phyloP scores from a whole-genome alignment of 192 early-diverging fungal genomes.

The Backusella tarrabulga region DNA sequence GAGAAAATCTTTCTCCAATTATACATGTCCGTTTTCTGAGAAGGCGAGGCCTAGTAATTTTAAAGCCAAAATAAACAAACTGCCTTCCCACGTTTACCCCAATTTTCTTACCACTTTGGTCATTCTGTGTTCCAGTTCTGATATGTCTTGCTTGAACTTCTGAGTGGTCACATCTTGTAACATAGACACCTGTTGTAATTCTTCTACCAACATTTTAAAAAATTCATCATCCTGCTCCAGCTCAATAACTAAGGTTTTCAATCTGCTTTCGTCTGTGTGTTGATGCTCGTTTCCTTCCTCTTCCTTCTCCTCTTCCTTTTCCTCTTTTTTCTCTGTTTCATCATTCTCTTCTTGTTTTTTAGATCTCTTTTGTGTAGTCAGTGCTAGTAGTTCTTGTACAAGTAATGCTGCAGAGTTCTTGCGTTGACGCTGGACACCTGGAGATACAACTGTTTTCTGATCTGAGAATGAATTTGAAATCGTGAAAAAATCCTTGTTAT shows the following conservation, averaged over 20 bases:
- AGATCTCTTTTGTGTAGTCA: not conserved
- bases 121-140: conserved; percentile 27
- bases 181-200: conserved; percentile 14
- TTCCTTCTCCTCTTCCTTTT: not conserved
- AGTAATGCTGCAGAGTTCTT: not conserved
- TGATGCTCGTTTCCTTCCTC: not conserved
- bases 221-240: conserved; percentile 40
- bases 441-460: not conserved
- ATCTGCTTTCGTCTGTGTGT: not conserved
- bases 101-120: conserved; percentile 17
- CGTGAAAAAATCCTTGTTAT: conserved; percentile 13
- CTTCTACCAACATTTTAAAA: conserved; percentile 33
- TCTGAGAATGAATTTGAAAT: not conserved
- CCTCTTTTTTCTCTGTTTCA: not conserved
- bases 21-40: conserved; percentile 69
- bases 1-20: conserved; percentile 70
- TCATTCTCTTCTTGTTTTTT: not conserved
- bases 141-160: conserved; percentile 29
- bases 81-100: not conserved
- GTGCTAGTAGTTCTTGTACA: not conserved
- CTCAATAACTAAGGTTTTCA: conserved; percentile 23
- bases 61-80: not conserved
- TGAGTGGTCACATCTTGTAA: conserved; percentile 18
- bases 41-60: conserved; percentile 14
- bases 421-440: not conserved